Base-by-base conservation (phyloP, 1,139 yeast species). In the Scheffersomyces cryptocercus region DNA sequence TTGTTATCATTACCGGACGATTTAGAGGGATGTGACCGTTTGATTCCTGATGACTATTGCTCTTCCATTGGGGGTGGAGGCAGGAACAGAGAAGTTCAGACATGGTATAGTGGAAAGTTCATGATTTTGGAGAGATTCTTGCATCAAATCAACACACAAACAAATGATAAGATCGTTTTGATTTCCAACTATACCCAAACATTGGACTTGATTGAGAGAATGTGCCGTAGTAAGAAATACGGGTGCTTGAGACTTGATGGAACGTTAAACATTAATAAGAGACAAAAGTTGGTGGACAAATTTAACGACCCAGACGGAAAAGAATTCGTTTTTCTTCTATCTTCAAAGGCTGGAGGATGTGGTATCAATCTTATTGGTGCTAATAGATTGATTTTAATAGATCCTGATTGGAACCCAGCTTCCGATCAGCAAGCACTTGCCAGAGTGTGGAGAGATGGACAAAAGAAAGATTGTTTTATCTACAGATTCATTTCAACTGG, bases 341-440 rank as follows among this genome's bases (percentile, higher is more conserved):
- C 97, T 56, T 88, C 97, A 9, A 95, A 93, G 64, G 99, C 99
- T 1, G 99, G 99, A 53, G 99, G 99, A 0, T 93, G 99, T 72
- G 99, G 99, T 65, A 89, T 93, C 59, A 93, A 93, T 60, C 77
- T 93, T 53, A 93, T 93, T 56, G 99, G 99, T 8, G 99, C 99
- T 8, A 93, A 95, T 56, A 75, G 99, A 49, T 73, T 93, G 48
- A 81, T 93, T 28, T 72, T 93, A 44, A 75, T 93, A 57, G 99
- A 93, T 61, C 99, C 99, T 0, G 99, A 95, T 64, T 93, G 99
- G 99, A 93, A 93, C 57, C 99, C 99, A 0, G 99, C 99, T 0
- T 87, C 97, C 2, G 99, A 93, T 62, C 99, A 93, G 62, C 99
- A 93, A 67, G 99, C 99, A 0, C 73, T 93, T 48, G 99, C 99